Conservation (phyloP, 306 rosid genomes). For the Dryas octopetala region DNA sequence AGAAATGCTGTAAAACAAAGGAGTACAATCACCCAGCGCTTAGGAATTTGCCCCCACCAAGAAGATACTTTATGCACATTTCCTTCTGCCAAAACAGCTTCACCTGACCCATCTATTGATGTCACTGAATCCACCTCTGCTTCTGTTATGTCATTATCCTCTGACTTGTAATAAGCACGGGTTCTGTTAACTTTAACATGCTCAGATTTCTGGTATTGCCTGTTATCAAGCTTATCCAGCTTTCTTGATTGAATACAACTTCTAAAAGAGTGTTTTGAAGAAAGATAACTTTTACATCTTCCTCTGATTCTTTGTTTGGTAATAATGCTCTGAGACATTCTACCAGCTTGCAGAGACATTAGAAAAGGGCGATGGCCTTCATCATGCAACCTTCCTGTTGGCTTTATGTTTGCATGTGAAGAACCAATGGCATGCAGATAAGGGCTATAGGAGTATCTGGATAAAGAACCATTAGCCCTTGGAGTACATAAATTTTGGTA, state of each 20-base stretch:
- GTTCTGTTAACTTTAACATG: constrained; percentile 46
- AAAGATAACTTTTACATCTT: constrained; percentile 39
- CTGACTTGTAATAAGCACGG: constrained; percentile 62
- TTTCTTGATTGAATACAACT: constrained; percentile 29
- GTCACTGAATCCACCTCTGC: constrained; percentile 50
- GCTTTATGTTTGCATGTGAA: constrained; percentile 42
- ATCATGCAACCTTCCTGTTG: constrained; percentile 9
- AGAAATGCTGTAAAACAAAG: constrained; percentile 85
- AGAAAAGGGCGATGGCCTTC: constrained; percentile 24
- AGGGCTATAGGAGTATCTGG: constrained; percentile 29
- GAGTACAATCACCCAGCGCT: constrained; percentile 91
- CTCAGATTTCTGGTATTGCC: constrained; percentile 32
- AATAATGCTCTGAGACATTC: constrained; percentile 23
- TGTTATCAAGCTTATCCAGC: constrained; percentile 30
- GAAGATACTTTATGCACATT: constrained; percentile 44
- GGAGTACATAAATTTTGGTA: constrained; percentile 22
- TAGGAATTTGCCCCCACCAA: constrained; percentile 80
- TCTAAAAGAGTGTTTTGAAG: constrained; percentile 34
- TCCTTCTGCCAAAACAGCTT: constrained; percentile 62
- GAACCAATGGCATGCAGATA: constrained; percentile 29
- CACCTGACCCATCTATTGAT: constrained; percentile 59
- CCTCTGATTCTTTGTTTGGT: constrained; percentile 36
- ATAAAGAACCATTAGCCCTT: constrained; percentile 29
- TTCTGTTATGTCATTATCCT: constrained; percentile 56
- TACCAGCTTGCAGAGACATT: constrained; percentile 32